A percentile compares a stretch with the other conserved stretches of the same genome.
These are phyloP conservation scores for Colletotrichum australisinense DNA, from an alignment of 2,329 filamentous ascomycete genomes.

Conservation along the genomic window DNA sequence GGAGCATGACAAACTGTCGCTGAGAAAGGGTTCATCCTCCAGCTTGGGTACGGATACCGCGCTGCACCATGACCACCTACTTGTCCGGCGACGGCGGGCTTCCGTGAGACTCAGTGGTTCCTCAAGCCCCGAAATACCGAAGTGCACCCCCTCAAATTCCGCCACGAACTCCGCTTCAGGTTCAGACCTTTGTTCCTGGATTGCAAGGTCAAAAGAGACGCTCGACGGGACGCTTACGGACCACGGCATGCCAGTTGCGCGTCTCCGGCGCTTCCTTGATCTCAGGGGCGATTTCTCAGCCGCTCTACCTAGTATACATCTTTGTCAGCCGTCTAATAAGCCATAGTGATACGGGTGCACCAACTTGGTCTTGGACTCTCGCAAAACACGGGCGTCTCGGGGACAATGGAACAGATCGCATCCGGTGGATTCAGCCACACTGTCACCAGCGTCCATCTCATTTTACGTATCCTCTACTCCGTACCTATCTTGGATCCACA, in stretches of 20 bases:
- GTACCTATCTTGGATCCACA: slow-evolving; percentile 4
- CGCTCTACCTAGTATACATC: not conserved
- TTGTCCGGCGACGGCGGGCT: slow-evolving; percentile 23
- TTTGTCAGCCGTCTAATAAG: slow-evolving; percentile 19
- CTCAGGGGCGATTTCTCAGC: slow-evolving; percentile 7
- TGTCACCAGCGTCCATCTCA: slow-evolving; percentile 4
- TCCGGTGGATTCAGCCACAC: slow-evolving; percentile 17
- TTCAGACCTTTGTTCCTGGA: not conserved
- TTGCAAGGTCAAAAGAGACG: not conserved
- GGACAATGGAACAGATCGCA: not conserved
- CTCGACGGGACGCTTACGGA: not conserved
- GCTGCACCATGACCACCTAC: not conserved
- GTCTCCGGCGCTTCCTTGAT: not conserved
- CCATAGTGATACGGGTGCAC: not conserved
- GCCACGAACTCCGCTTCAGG: slow-evolving; percentile 15
- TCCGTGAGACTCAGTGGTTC: slow-evolving; percentile 9
- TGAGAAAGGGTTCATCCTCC: not conserved
- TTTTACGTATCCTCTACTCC: slow-evolving; percentile 2
- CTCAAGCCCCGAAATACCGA: slow-evolving; percentile 11
- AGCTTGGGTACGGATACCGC: not conserved
- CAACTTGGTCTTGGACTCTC: not conserved
- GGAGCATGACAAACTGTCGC: not conserved
- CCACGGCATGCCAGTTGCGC: not conserved
- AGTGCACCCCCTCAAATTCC: slow-evolving; percentile 13
- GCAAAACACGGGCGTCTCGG: not conserved